Evolutionary conservation across 306 rosid genomes (phyloP).

Genomic region (Inga laurina): DNA sequence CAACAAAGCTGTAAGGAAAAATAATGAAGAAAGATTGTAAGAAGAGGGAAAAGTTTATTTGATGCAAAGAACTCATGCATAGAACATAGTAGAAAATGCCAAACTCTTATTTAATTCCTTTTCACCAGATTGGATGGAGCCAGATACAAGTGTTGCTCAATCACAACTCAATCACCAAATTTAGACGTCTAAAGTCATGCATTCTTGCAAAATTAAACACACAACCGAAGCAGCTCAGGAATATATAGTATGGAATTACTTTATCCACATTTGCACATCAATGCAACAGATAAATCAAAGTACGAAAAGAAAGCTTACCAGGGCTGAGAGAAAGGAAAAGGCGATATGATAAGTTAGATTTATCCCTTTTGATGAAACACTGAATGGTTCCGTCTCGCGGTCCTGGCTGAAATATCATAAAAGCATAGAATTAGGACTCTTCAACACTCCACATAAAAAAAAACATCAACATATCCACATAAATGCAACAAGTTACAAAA

Average conservation of each 20-base stretch:
- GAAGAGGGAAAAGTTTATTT: neutral
- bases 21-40: neutral
- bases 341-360: slow-evolving; percentile 77
- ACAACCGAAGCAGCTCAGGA: neutral
- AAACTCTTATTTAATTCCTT: neutral
- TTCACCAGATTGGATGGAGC: neutral
- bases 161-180: neutral
- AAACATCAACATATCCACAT: neutral
- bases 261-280: neutral
- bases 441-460: neutral
- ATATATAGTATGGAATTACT: neutral
- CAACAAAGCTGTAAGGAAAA: slow-evolving; percentile 60
- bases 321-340: slow-evolving; percentile 80
- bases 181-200: neutral
- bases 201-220: neutral
- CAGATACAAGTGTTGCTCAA: neutral
- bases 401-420: slow-evolving; percentile 67
- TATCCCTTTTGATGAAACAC: slow-evolving; percentile 84
- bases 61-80: neutral
- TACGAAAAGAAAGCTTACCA: slow-evolving; percentile 40
- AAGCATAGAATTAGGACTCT: slow-evolving; percentile 24
- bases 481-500: neutral
- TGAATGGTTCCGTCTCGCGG: slow-evolving; percentile 71
- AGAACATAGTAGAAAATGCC: neutral
- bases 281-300: neutral